phyloP scores from a whole-genome alignment of 176 grass and related monocot genomes.

The Areca catechu region DNA sequence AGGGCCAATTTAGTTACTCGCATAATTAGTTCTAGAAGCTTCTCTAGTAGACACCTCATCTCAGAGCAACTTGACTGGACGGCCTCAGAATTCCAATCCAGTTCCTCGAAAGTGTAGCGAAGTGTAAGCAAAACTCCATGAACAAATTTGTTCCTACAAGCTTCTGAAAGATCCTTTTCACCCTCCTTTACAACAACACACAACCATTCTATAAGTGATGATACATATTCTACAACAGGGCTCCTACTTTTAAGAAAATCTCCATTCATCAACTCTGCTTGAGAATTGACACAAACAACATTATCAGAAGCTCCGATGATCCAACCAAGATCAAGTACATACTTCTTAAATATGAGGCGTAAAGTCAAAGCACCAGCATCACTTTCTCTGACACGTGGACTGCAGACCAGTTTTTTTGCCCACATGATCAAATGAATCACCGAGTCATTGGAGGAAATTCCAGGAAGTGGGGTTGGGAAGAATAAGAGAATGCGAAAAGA shows the following conservation, averaged over 20 bases:
- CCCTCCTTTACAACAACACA: conserved; percentile 66
- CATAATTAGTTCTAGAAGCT: conserved; percentile 82
- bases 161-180: conserved; percentile 74
- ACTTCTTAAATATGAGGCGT: conserved; percentile 91
- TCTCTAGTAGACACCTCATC: conserved; percentile 66
- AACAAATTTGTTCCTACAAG: conserved; percentile 89
- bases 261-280: conserved; percentile 28
- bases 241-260: conserved; percentile 26
- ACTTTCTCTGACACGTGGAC: conserved; percentile 96
- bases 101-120: conserved; percentile 92
- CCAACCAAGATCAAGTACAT: conserved; percentile 77
- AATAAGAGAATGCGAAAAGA: conserved; percentile 82
- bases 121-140: conserved; percentile 90
- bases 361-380: conserved; percentile 91
- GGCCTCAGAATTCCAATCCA: conserved; percentile 70
- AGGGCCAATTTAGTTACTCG: conserved; percentile 72
- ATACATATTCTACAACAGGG: conserved; percentile 62
- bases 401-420: conserved; percentile 74
- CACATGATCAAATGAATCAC: conserved; percentile 67
- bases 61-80: conserved; percentile 52
- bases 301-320: conserved; percentile 52
- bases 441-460: conserved; percentile 56
- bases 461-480: conserved; percentile 97
- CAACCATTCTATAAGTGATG: conserved; percentile 74
- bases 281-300: conserved; percentile 42